Conservation (phyloP, 306 rosid species). For the Abrus precatorius region DNA sequence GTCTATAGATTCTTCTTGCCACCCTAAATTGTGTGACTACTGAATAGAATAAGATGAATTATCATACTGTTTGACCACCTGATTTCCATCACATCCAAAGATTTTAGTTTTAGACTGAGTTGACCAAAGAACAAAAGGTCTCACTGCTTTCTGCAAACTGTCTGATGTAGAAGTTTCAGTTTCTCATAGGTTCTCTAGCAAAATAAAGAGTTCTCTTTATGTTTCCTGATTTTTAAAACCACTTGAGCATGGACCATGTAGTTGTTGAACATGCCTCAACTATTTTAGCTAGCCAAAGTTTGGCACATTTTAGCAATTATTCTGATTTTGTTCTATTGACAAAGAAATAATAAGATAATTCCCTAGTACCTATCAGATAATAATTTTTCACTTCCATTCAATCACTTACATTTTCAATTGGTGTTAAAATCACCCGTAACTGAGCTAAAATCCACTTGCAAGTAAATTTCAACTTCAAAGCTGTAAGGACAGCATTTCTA, state of each 20-base stretch:
- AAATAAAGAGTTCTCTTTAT: slow-evolving; percentile 19
- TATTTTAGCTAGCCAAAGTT: background rate
- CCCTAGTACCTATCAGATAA: background rate
- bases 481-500: slow-evolving; percentile 32
- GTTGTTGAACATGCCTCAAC: slow-evolving; percentile 20
- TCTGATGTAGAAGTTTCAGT: slow-evolving; percentile 40
- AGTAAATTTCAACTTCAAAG: slow-evolving; percentile 32
- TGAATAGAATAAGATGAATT: slow-evolving; percentile 41
- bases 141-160: slow-evolving; percentile 40
- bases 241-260: slow-evolving; percentile 28
- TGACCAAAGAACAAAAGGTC: slow-evolving; percentile 45
- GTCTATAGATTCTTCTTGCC: slow-evolving; percentile 38
- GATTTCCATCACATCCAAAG: slow-evolving; percentile 50
- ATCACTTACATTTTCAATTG: background rate
- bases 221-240: slow-evolving; percentile 37
- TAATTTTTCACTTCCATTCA: slow-evolving; percentile 35
- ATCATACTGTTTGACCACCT: slow-evolving; percentile 50
- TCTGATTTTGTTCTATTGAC: slow-evolving; percentile 37
- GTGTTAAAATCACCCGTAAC: background rate
- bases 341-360: slow-evolving; percentile 12
- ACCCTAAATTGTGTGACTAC: slow-evolving; percentile 28
- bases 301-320: slow-evolving; percentile 15
- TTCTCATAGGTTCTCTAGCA: slow-evolving; percentile 23
- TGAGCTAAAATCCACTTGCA: slow-evolving; percentile 15
- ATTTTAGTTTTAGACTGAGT: slow-evolving; percentile 43